Percentiles rank a stretch among this genome's conserved stretches.
These are phyloP conservation scores for Garcia nutans DNA, from an alignment of 345 rosid species.

Conservation along the genomic window DNA sequence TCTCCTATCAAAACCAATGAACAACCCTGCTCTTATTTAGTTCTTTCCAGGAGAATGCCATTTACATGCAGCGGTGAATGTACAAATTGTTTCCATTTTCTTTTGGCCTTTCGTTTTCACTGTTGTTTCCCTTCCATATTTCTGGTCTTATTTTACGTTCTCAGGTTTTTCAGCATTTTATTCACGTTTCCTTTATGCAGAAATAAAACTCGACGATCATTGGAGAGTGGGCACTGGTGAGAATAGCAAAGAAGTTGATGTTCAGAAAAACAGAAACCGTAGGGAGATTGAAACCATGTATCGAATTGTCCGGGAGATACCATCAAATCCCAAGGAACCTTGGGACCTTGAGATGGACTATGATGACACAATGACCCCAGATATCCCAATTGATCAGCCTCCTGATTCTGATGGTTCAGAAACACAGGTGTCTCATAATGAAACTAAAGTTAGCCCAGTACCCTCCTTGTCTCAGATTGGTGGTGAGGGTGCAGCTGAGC, in stretches of 20 bases:
- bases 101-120: neutral
- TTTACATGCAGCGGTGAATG: neutral
- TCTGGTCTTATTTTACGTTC: slow-evolving; percentile 11
- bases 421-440: slow-evolving; percentile 44
- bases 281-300: slow-evolving; percentile 82
- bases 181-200: slow-evolving; percentile 56
- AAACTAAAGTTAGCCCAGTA: slow-evolving; percentile 29
- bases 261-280: slow-evolving; percentile 75
- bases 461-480: slow-evolving; percentile 38
- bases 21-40: neutral
- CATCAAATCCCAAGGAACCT: slow-evolving; percentile 86
- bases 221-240: slow-evolving; percentile 88
- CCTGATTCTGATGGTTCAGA: slow-evolving; percentile 62
- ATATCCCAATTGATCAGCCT: slow-evolving; percentile 78
- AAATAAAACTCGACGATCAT: slow-evolving; percentile 43
- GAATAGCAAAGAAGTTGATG: slow-evolving; percentile 86
- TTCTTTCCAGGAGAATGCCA: neutral
- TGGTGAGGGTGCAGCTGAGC: slow-evolving; percentile 43
- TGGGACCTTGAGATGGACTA: slow-evolving; percentile 96
- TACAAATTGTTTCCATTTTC: neutral
- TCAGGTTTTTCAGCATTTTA: slow-evolving; percentile 26
- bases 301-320: slow-evolving; percentile 52
- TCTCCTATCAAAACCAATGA: neutral
- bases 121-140: neutral
- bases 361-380: slow-evolving; percentile 86